Percentiles rank a stretch among this genome's conserved stretches.
These are phyloP conservation scores for Yamadazyma atmosphaerica DNA, from an alignment of 1,139 yeast genomes.

Conservation along the genomic window DNA sequence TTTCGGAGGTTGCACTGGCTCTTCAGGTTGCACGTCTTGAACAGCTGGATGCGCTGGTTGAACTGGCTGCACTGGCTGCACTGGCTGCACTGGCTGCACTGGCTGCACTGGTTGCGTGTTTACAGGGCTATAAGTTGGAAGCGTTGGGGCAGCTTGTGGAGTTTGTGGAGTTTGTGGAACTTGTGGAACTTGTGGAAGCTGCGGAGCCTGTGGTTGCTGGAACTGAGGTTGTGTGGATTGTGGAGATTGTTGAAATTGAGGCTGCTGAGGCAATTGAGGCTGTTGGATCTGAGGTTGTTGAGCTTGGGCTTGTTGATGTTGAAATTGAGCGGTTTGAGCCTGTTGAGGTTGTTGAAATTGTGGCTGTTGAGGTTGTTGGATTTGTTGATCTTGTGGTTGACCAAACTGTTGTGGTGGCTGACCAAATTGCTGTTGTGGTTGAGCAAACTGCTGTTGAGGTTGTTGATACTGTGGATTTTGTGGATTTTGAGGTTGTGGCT, in stretches of 20 bases:
- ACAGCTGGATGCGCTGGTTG: too few species aligned
- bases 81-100: neutral
- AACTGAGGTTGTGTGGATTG: conserved; percentile 8
- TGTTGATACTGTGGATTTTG: conserved; percentile 5
- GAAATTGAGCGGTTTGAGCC: conserved; percentile 10
- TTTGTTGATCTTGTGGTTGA: neutral
- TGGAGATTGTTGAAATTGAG: conserved; percentile 11
- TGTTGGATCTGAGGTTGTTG: conserved; percentile 11
- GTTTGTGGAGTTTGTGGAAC: conserved; percentile 8
- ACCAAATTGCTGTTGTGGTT: conserved; percentile 5
- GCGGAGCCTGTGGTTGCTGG: too few species aligned
- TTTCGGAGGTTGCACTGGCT: too few species aligned
- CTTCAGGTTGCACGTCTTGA: conserved; percentile 8
- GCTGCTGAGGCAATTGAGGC: conserved; percentile 12
- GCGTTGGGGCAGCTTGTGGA: conserved; percentile 8
- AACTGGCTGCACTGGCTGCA: conserved; percentile 5
- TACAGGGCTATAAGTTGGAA: too few species aligned
- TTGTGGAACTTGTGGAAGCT: conserved; percentile 7
- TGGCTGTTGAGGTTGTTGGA: conserved; percentile 8
- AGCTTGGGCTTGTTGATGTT: conserved; percentile 11
- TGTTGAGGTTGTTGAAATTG: conserved; percentile 10
- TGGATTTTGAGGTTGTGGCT: neutral
- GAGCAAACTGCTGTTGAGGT: conserved; percentile 4
- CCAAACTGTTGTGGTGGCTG: conserved; percentile 11
- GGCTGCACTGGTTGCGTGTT: too few species aligned